A percentile compares a stretch with the other conserved stretches of the same genome.
These are phyloP conservation scores for Sarocladium kiliense DNA, from an alignment of 2,329 filamentous ascomycete genomes.

Conservation along the genomic window DNA sequence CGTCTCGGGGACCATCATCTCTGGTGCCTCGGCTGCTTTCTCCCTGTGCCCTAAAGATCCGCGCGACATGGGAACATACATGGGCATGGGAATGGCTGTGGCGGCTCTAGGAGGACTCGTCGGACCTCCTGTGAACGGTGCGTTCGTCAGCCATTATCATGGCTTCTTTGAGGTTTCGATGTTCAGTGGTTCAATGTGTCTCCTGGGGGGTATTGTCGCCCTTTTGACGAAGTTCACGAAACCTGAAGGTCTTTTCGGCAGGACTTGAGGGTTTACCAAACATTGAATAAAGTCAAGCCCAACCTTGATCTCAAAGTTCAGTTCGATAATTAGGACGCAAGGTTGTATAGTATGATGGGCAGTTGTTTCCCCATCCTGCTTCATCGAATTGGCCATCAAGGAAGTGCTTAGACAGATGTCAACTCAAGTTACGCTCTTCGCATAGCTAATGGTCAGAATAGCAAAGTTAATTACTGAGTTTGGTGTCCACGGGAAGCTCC, in stretches of 20 bases:
- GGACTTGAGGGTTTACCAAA: conserved; percentile 9
- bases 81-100: conserved; percentile 35
- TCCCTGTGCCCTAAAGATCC: conserved; percentile 38
- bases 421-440: too few species aligned
- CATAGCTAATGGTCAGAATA: too few species aligned
- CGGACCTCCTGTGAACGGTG: conserved; percentile 20
- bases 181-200: conserved; percentile 15
- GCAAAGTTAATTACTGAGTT: too few species aligned
- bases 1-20: conserved; percentile 37
- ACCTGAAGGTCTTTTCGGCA: conserved; percentile 11
- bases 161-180: conserved; percentile 12
- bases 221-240: conserved; percentile 12
- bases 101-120: conserved; percentile 41
- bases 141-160: conserved; percentile 27
- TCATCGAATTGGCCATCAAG: too few species aligned
- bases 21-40: conserved; percentile 38
- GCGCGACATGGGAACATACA: conserved; percentile 49
- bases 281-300: too few species aligned
- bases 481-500: too few species aligned
- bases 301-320: too few species aligned
- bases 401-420: too few species aligned
- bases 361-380: too few species aligned
- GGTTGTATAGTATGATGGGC: too few species aligned
- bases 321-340: too few species aligned
- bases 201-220: conserved; percentile 12